Percentiles rank a stretch among this genome's conserved stretches.
Conservation (phyloP, 2,329 filamentous ascomycete species). For the Cladosporium halotolerans region DNA sequence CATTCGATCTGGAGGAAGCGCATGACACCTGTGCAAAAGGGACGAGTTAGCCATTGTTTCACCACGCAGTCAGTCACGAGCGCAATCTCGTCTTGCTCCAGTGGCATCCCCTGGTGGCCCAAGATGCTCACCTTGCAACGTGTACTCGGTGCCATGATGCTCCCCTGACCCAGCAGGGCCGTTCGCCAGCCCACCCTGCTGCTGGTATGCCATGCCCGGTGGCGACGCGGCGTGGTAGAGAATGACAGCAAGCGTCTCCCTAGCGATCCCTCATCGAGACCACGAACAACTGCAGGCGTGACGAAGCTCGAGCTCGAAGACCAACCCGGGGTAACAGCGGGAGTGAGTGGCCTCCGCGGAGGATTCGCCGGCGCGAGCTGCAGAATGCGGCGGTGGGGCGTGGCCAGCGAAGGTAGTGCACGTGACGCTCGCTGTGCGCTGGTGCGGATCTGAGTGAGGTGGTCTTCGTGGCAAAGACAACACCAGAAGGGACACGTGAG, state of each 20-base stretch:
- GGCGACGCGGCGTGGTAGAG: neutral
- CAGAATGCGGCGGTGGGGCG: neutral
- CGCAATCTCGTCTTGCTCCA: neutral
- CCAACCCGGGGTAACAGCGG: constrained; percentile 11
- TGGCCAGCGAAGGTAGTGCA: neutral
- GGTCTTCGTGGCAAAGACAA: too few relatives aligned
- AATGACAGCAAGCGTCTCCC: neutral
- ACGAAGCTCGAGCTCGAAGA: constrained; percentile 11
- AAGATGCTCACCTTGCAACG: constrained; percentile 54
- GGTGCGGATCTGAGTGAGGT: too few relatives aligned
- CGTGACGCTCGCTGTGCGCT: too few relatives aligned
- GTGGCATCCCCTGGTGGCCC: neutral
- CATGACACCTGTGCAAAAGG: constrained; percentile 69
- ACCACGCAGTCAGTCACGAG: neutral
- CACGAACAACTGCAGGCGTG: constrained; percentile 9
- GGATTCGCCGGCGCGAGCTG: constrained; percentile 3
- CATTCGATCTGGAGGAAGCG: constrained; percentile 98
- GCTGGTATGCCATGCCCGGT: constrained; percentile 62
- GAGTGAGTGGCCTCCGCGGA: constrained; percentile 11
- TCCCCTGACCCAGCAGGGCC: constrained; percentile 47
- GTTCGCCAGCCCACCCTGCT: constrained; percentile 56
- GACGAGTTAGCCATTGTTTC: constrained; percentile 18
- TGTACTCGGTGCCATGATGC: constrained; percentile 61
- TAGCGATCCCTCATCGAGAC: constrained; percentile 3
- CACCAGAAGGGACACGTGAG: too few relatives aligned